These are phyloP conservation scores for Termitomyces sp. DNA, from an alignment of 768 basidiomycete genomes.

Conservation along the genomic window DNA sequence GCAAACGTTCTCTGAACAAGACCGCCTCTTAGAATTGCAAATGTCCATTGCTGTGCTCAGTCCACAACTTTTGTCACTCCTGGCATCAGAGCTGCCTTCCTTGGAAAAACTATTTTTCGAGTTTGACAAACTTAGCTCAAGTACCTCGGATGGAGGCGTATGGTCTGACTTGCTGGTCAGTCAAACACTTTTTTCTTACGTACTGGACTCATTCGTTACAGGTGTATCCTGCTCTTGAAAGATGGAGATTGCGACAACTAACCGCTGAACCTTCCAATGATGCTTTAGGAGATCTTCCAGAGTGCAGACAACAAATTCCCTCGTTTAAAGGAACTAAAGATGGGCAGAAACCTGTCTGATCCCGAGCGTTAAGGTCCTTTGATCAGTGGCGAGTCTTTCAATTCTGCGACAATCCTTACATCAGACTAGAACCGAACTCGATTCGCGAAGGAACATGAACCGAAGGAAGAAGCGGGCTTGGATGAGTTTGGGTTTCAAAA, in stretches of 20 bases:
- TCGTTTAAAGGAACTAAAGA: not conserved
- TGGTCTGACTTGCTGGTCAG: not conserved
- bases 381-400: not conserved
- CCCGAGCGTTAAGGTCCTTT: not conserved
- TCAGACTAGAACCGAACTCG: not conserved
- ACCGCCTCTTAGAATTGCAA: not conserved
- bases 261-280: slow-evolving; percentile 1
- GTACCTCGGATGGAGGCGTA: not conserved
- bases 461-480: too few species aligned
- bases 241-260: slow-evolving; percentile 5
- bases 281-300: not conserved
- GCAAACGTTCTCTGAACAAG: not conserved
- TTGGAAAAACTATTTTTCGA: not conserved
- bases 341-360: not conserved
- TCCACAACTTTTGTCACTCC: slow-evolving; percentile 2
- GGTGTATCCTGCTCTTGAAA: not conserved
- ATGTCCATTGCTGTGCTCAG: slow-evolving; percentile 2
- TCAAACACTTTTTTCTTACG: not conserved
- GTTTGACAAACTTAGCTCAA: slow-evolving; percentile 1
- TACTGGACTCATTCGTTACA: not conserved
- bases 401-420: not conserved
- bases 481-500: too few species aligned
- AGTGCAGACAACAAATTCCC: not conserved
- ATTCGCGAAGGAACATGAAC: too few species aligned
- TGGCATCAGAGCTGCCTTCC: slow-evolving; percentile 6